Evolutionary conservation across 1,284 basidiomycete species (phyloP).

Genomic region (Boletus smithii): DNA sequence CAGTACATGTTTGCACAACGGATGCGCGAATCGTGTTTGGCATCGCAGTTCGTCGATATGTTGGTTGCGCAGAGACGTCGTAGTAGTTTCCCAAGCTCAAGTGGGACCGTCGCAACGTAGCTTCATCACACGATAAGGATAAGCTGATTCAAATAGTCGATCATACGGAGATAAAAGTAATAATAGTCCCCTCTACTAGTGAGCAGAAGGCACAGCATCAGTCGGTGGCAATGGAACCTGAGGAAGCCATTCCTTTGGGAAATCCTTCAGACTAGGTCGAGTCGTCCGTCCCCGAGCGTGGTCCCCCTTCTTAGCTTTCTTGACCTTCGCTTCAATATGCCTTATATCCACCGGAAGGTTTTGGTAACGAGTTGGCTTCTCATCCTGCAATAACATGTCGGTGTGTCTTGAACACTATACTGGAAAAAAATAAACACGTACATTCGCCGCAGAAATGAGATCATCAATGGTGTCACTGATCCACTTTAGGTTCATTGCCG

Average conservation of each 20-base stretch:
- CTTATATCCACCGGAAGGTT: constrained; percentile 75
- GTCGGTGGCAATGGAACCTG: constrained; percentile 7
- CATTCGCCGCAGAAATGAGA: constrained; percentile 74
- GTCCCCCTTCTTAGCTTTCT: constrained; percentile 68
- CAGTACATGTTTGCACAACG: constrained; percentile 55
- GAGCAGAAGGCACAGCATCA: constrained; percentile 4
- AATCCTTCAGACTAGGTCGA: constrained; percentile 68
- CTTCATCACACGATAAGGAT: constrained; percentile 7
- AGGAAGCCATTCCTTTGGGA: constrained; percentile 80
- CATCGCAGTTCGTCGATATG: no score
- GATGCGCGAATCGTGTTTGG: constrained; percentile 40
- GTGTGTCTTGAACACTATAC: background rate
- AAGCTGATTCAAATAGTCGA: no score
- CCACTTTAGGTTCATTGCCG: constrained; percentile 84
- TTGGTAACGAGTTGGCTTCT: constrained; percentile 38
- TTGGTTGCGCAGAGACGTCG: no score
- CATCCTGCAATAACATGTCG: constrained; percentile 21
- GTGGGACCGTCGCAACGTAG: no score
- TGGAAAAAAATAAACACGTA: constrained; percentile 37
- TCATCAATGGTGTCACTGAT: constrained; percentile 75
- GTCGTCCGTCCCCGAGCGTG: constrained; percentile 57
- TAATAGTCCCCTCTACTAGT: constrained; percentile 9
- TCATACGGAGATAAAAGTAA: constrained; percentile 5
- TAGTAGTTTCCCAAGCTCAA: no score
- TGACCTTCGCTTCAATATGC: constrained; percentile 66